A percentile compares a stretch with the other conserved stretches of the same genome.
Conservation (phyloP, 306 rosid species). For the Bauhinia variegata region DNA sequence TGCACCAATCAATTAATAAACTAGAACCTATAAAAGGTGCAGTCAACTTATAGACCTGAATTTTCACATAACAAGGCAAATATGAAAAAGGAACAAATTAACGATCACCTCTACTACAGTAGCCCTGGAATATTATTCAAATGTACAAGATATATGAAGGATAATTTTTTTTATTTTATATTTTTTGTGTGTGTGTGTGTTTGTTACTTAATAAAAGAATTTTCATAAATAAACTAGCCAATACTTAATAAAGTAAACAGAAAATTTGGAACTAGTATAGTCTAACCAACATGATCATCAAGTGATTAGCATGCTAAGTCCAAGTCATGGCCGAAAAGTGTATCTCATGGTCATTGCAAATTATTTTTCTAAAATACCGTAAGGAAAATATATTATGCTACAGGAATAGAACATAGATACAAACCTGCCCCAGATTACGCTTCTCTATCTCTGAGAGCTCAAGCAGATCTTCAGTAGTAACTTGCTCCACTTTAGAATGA, state of each 20-base stretch:
- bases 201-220: slow-evolving; percentile 4
- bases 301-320: background rate
- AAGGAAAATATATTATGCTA: too few relatives aligned
- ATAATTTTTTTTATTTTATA: too few relatives aligned
- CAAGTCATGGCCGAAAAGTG: slow-evolving; percentile 7
- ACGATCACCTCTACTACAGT: slow-evolving; percentile 13
- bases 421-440: slow-evolving; percentile 90
- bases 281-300: background rate
- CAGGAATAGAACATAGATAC: too few relatives aligned
- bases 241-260: slow-evolving; percentile 17
- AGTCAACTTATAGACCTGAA: slow-evolving; percentile 8
- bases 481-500: slow-evolving; percentile 83
- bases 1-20: slow-evolving; percentile 17
- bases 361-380: too few relatives aligned
- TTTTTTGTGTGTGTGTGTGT: too few relatives aligned
- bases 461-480: slow-evolving; percentile 72
- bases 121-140: slow-evolving; percentile 1
- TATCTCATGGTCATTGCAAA: slow-evolving; percentile 10
- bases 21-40: background rate
- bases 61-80: slow-evolving; percentile 15
- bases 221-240: slow-evolving; percentile 13
- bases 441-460: slow-evolving; percentile 97
- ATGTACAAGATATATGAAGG: background rate
- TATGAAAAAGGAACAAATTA: slow-evolving; percentile 19
- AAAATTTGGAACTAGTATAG: background rate